Base-by-base conservation (phyloP, 2,329 filamentous ascomycete species). In the Sarocladium brachiariae region DNA sequence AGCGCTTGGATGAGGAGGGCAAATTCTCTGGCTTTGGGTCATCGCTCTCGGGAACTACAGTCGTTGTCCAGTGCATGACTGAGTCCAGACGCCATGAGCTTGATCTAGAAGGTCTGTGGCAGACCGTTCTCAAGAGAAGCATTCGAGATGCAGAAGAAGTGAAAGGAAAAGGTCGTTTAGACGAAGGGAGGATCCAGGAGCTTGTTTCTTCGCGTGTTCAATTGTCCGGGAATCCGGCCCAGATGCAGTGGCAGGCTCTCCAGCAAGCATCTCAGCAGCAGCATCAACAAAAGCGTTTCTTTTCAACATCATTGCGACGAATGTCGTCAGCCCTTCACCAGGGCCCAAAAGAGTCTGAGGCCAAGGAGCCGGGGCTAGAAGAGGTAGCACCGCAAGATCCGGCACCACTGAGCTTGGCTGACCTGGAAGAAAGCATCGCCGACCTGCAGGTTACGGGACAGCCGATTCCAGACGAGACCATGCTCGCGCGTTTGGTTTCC, bases 11-110 rank as follows among this genome's bases (percentile, higher is more conserved):
- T 18, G 69, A 71, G 14, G 67, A 70, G 11, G 75, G 81, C 13
- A 74, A 78, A 8, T 81, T 91, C 52, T 83, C 89, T 30, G 92
- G 92, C 0, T 96, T 96, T 61, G 88, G 89, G 2, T 63, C 72
- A 1, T 60, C 70, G 4, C 63, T 68, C 30, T 63, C 59, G 0
- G 78, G 78, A 9, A 75, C 71, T 1, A 80, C 78, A 0, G 60
- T 83, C 19, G 73, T 82, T 13, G 66, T 82, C 9, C 79, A 83
- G 58, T 73, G 80, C 57, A 72, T 82, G 68, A 81, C 77, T 0
- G 77, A 79, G 57, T 59, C 68, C 8, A 69, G 77, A 51, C 70
- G 79, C 27, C 61, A 65, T 19, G 77, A 82, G 56, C 65, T 82
- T 49, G 71, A 73, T 39, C 61, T 83, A 11, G 79, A 82, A 58